These are phyloP conservation scores for Daldinia decipiens DNA, from an alignment of 495 filamentous ascomycete genomes.

Conservation along the genomic window DNA sequence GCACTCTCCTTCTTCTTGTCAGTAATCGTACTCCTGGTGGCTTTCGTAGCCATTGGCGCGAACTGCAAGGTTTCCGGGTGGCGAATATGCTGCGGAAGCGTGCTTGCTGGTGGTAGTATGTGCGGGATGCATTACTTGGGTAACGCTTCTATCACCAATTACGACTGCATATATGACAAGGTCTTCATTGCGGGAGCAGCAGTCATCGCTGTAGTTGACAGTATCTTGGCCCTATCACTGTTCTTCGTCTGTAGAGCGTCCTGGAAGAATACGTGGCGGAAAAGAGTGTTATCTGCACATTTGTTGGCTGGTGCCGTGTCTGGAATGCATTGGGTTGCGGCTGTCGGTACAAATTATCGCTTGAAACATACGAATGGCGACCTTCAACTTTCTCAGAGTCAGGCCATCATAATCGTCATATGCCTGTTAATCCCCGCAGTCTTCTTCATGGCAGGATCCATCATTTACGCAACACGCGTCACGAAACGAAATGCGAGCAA, in stretches of 20 bases:
- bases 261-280: conserved; percentile 85
- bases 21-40: no score
- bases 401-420: conserved; percentile 70
- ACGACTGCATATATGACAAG: conserved; percentile 66
- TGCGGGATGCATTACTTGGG: conserved; percentile 93
- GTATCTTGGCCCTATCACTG: conserved; percentile 70
- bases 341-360: conserved; percentile 74
- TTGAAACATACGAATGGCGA: conserved; percentile 52
- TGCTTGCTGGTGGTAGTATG: conserved; percentile 77
- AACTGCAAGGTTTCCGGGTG: conserved; percentile 51
- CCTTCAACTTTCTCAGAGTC: conserved; percentile 59
- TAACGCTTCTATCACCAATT: conserved; percentile 84
- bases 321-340: conserved; percentile 90
- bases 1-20: no score
- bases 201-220: conserved; percentile 76
- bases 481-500: conserved; percentile 66
- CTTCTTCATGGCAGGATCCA: conserved; percentile 59
- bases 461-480: conserved; percentile 65
- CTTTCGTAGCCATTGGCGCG: no score
- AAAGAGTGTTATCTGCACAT: conserved; percentile 70
- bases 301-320: conserved; percentile 78
- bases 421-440: conserved; percentile 71
- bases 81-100: conserved; percentile 69
- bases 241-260: conserved; percentile 81
- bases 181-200: conserved; percentile 73